Evolutionary conservation across 176 grass and related monocot species (phyloP), one percentile per base, ranked within the genome.

Genomic region (Lolium perenne): DNA sequence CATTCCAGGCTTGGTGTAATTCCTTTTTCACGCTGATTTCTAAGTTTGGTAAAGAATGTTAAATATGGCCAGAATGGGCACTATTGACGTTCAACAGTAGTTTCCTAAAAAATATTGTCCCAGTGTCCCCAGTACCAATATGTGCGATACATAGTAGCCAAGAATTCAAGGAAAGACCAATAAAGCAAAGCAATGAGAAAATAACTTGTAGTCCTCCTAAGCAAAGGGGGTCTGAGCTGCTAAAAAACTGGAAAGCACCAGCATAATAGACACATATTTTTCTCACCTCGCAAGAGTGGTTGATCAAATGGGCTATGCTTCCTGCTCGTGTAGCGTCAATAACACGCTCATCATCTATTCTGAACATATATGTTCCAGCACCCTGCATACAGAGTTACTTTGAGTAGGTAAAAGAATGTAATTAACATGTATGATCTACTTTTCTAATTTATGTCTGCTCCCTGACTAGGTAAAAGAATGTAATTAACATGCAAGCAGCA

Each of bases 301-400:
- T 99, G 87, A 99, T 99, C 77, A 99, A 87, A 92, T 96, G 97
- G 74, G 97, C 97, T 78, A 99, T 93, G 85, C 94, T 94, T 90
- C 97, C 97, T 82, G 92, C 87, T 74, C 94, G 77, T 71, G 97
- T 99, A 76, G 97, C 97, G 84, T 99, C 97, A 83, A 99, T 82
- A 79, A 99, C 97, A 71, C 88, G 94, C 80, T 99, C 94, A 85
- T 99, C 94, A 85, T 99, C 94, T 89, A 99, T 99, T 71, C 94
- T 91, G 80, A 99, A 99, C 97, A 99, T 96, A 67, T 99, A 99
- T 80, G 97, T 99, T 64, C 97, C 97, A 79, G 97, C 94, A 88
- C 97, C 97, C 97, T 99, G 84, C 76, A 92, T 68, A 26, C 17
- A 79, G 38, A 83, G 68, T 87, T 83, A 84, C 38, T 57, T 49